Base-by-base conservation (phyloP, 2,329 filamentous ascomycete genomes). In the Alternaria sp. region DNA sequence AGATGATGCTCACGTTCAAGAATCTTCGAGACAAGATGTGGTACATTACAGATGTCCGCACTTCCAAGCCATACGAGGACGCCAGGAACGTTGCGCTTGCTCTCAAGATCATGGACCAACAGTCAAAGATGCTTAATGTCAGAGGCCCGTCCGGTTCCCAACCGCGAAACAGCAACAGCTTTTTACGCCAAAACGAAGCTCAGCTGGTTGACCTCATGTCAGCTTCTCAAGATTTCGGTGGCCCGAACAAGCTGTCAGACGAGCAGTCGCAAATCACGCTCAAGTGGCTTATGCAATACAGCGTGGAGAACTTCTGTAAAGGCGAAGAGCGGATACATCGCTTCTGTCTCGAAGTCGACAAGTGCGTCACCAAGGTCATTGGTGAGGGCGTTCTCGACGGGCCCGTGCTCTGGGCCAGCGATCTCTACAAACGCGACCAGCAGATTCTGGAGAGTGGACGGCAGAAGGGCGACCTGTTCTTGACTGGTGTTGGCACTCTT, bases 1-100 rank as follows among this genome's bases (percentile, higher is more conserved):
- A 88, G 6, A 92, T 93, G 87, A 91, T 93, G 85, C 85, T 86
- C 62, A 88, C 88, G 6, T 85, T 96, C 40, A 88, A 90, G 61
- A 89, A 91, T 21, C 85, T 97, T 43, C 89, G 96, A 45, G 92
- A 97, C 78, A 98, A 98, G 84, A 97, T 98, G 92, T 99, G 96
- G 96, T 99, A 97, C 77, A 92, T 96, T 64, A 95, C 92, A 1
- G 93, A 97, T 78, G 94, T 98, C 26, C 91, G 93, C 66, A 94
- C 95, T 72, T 97, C 96, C 5, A 91, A 90, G 52, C 89, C 90
- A 10, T 98, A 97, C 73, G 92, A 96, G 64, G 91, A 96, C 70
- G 93, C 93, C 43, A 90, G 90, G 62, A 93, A 95, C 68, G 90
- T 98, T 50, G 92, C 93, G 6, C 87, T 92, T 63, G 96, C 95